Evolutionary conservation across 768 basidiomycete genomes (phyloP).

Genomic region (Serendipita sp.): DNA sequence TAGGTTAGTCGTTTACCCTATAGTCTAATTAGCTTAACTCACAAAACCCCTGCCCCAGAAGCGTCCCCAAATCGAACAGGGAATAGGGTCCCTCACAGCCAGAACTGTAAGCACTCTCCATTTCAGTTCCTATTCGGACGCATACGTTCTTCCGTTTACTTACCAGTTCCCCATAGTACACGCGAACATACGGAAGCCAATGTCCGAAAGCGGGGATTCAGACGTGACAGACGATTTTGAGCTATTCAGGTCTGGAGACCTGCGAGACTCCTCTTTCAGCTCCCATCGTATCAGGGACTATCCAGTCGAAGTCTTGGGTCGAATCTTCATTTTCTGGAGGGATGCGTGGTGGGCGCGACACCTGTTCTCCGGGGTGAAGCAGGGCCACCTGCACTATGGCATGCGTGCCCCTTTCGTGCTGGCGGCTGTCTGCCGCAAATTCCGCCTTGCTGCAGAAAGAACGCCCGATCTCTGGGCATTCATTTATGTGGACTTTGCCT

Average conservation of each 20-base stretch:
- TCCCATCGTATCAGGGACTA: neutral
- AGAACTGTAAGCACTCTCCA: too few species aligned
- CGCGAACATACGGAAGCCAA: neutral
- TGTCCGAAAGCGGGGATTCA: conserved; percentile 1
- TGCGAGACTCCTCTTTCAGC: neutral
- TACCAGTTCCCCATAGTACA: neutral
- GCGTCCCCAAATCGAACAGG: neutral
- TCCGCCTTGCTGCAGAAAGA: neutral
- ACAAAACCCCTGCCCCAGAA: too few species aligned
- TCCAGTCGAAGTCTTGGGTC: neutral
- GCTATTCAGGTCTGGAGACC: neutral
- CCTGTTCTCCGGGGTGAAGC: neutral
- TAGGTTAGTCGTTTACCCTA: too few species aligned
- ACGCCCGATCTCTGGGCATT: neutral
- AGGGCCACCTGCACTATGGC: neutral
- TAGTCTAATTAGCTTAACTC: too few species aligned
- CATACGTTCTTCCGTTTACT: neutral
- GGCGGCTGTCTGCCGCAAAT: neutral
- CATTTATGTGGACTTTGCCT: neutral
- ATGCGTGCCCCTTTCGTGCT: conserved; percentile 3
- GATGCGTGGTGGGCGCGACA: neutral
- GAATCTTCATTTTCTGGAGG: neutral
- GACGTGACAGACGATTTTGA: neutral
- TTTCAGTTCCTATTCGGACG: too few species aligned
- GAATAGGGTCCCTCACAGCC: neutral